Conservation (phyloP, 202 grass and related monocot species). For the Musa balbisiana region DNA sequence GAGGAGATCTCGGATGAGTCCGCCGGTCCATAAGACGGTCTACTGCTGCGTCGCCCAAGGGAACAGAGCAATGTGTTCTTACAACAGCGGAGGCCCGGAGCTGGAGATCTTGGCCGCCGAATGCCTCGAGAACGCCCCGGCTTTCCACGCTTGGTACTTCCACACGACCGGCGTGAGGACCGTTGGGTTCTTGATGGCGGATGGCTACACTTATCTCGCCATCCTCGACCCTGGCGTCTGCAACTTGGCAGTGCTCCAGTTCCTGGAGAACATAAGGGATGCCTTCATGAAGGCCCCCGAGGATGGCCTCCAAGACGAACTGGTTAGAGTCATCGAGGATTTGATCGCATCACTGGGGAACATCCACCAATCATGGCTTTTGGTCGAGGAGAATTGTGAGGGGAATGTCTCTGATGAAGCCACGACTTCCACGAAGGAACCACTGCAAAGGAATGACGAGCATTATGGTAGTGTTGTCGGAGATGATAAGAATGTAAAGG, state of each 20-base stretch:
- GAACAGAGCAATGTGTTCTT: slow-evolving; percentile 12
- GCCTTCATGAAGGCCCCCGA: slow-evolving; percentile 27
- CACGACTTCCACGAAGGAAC: not conserved
- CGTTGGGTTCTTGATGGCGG: slow-evolving; percentile 46
- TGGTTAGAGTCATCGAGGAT: slow-evolving; percentile 38
- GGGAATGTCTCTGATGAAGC: not conserved
- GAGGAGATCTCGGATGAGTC: not conserved
- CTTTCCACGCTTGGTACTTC: slow-evolving; percentile 71
- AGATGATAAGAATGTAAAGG: slow-evolving; percentile 5
- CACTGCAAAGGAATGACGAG: slow-evolving; percentile 7
- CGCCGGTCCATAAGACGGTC: not conserved
- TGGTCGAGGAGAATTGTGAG: not conserved
- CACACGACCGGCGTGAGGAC: slow-evolving; percentile 55
- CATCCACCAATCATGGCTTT: not conserved
- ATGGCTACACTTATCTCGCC: slow-evolving; percentile 70
- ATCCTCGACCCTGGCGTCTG: slow-evolving; percentile 46
- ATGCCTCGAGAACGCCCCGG: slow-evolving; percentile 53
- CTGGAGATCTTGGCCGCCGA: slow-evolving; percentile 31
- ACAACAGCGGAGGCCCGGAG: slow-evolving; percentile 28
- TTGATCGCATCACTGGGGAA: slow-evolving; percentile 33
- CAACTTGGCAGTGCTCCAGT: slow-evolving; percentile 32
- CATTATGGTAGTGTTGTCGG: slow-evolving; percentile 13
- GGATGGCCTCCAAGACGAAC: slow-evolving; percentile 27
- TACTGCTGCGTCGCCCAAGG: slow-evolving; percentile 24
- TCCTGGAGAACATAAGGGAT: slow-evolving; percentile 48